phyloP scores from a whole-genome alignment of 2,329 filamentous ascomycete genomes.

The Zymoseptoria crescenta region DNA sequence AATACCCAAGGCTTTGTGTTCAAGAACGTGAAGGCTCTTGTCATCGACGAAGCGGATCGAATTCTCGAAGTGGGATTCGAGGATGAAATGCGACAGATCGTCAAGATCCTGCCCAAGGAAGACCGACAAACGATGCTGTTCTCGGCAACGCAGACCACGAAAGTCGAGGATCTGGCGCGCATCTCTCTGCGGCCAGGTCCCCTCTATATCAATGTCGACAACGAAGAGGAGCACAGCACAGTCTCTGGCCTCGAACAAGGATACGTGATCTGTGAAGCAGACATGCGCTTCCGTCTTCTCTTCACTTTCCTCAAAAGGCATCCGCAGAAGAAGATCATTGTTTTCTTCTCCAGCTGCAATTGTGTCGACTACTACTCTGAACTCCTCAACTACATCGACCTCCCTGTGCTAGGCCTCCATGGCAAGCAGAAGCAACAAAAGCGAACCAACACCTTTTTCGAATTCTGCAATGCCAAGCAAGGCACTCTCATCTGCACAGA shows the following conservation, averaged over 20 bases:
- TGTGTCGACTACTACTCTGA: constrained; percentile 95
- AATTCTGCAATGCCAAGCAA: constrained; percentile 78
- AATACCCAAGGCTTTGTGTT: constrained; percentile 84
- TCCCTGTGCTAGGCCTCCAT: constrained; percentile 77
- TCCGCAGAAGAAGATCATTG: constrained; percentile 93
- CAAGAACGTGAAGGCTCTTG: constrained; percentile 84
- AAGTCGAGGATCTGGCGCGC: constrained; percentile 91
- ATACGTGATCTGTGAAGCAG: constrained; percentile 86
- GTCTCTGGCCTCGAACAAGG: constrained; percentile 93
- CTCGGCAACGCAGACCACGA: constrained; percentile 95
- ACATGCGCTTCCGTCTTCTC: constrained; percentile 86
- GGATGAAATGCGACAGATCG: constrained; percentile 94
- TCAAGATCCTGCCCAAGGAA: constrained; percentile 84
- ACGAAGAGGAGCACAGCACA: constrained; percentile 80
- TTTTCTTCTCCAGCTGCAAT: constrained; percentile 76
- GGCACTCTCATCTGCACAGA: constrained; percentile 94
- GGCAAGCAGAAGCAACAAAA: constrained; percentile 99
- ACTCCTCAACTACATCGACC: constrained; percentile 93
- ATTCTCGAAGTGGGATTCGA: constrained; percentile 98
- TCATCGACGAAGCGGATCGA: constrained; percentile 95
- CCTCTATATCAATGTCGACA: constrained; percentile 94
- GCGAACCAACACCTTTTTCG: constrained; percentile 97
- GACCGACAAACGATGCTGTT: constrained; percentile 96
- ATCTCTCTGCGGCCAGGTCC: constrained; percentile 88
- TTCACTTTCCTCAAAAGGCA: constrained; percentile 93